phyloP scores from a whole-genome alignment of 2,329 filamentous ascomycete species.

The Leptographium radiaticola region DNA sequence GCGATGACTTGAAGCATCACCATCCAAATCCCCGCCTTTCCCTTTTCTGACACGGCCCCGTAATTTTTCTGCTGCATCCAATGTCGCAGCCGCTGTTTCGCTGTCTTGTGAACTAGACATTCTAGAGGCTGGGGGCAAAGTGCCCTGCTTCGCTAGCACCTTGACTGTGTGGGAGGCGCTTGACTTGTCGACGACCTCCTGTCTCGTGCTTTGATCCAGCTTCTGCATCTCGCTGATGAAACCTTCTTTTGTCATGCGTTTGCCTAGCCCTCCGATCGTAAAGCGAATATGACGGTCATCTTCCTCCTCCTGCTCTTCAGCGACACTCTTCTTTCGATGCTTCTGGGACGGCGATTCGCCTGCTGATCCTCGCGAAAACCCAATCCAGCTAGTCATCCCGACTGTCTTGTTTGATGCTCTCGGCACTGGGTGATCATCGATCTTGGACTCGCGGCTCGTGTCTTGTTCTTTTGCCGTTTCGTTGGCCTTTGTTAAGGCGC shows the following conservation, averaged over 20 bases:
- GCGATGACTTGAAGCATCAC: background rate
- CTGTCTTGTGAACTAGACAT: background rate
- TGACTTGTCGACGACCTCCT: conserved; percentile 39
- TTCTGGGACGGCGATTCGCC: conserved; percentile 16
- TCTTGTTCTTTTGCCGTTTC: conserved; percentile 19
- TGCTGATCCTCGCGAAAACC: conserved; percentile 21
- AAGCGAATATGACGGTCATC: conserved; percentile 65
- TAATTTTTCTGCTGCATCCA: background rate
- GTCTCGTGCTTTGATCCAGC: conserved; percentile 52
- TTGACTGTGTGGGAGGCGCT: conserved; percentile 34
- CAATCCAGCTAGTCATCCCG: conserved; percentile 36
- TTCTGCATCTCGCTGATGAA: conserved; percentile 64
- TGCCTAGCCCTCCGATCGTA: conserved; percentile 59
- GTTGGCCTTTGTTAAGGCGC: conserved; percentile 26
- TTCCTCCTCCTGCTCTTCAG: conserved; percentile 32
- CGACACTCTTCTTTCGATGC: conserved; percentile 27
- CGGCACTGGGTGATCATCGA: conserved; percentile 18
- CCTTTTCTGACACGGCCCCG: background rate
- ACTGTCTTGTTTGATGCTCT: conserved; percentile 22
- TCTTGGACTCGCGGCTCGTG: conserved; percentile 17
- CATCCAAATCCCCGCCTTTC: background rate
- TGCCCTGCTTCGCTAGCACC: conserved; percentile 31
- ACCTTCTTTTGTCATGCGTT: conserved; percentile 66
- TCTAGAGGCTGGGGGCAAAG: conserved; percentile 1
- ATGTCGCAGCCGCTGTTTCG: background rate